These are phyloP conservation scores for Nitzschia sp. DNA, from an alignment of 108 stramenopile species.

Conservation along the genomic window DNA sequence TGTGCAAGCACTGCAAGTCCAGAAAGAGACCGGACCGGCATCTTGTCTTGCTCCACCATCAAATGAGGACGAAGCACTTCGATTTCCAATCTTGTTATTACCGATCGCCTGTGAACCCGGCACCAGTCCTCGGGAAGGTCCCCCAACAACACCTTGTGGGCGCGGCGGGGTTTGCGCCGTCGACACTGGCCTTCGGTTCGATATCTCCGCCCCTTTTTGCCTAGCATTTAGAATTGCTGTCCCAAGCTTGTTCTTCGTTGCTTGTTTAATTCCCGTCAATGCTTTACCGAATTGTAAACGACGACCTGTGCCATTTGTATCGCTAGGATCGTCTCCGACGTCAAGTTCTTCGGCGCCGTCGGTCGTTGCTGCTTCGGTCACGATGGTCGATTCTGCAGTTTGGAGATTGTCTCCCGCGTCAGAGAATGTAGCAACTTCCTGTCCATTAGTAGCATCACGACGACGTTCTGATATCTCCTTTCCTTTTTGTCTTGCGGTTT, in stretches of 20 bases:
- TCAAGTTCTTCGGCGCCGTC: background rate
- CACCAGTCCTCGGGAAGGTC: background rate
- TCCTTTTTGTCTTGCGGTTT: conserved; percentile 30
- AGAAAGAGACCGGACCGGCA: conserved; percentile 1
- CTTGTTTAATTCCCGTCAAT: conserved; percentile 33
- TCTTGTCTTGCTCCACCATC: background rate
- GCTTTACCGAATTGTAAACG: conserved; percentile 29
- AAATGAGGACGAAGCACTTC: background rate
- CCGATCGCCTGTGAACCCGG: background rate
- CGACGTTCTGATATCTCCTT: conserved; percentile 23
- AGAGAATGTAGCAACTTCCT: too few relatives aligned
- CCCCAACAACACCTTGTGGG: conserved; percentile 3
- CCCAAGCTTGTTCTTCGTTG: conserved; percentile 40
- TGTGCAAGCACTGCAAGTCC: conserved; percentile 29
- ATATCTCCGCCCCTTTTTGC: conserved; percentile 31
- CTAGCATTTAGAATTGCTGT: conserved; percentile 40
- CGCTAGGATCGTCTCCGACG: background rate
- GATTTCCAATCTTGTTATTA: background rate
- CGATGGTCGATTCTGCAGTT: too few relatives aligned
- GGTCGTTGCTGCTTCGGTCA: too few relatives aligned
- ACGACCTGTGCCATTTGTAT: background rate
- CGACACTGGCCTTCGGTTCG: background rate
- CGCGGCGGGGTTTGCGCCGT: background rate
- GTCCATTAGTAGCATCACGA: background rate
- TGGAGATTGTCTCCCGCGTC: too few relatives aligned